A percentile compares a stretch with the other conserved stretches of the same genome.
Conservation (phyloP, 305 asterid species). For the Ilex paraguariensis region DNA sequence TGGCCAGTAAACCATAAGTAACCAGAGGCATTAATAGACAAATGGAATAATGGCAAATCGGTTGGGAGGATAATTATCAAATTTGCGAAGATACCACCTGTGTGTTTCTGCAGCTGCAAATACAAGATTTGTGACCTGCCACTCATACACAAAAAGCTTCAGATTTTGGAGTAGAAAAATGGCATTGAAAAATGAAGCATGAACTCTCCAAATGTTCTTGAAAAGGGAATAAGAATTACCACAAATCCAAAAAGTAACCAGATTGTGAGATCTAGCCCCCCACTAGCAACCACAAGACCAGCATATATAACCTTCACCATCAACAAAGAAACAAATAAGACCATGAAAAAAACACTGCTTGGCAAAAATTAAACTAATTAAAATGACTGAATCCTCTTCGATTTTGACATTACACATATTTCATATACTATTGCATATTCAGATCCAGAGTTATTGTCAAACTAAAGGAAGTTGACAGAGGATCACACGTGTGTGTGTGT, state of each 20-base stretch:
- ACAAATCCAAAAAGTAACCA: constrained; percentile 71
- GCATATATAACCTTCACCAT: constrained; percentile 58
- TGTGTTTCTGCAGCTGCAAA: constrained; percentile 40
- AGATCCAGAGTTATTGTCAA: neutral
- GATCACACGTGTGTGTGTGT: too few relatives aligned
- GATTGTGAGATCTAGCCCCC: constrained; percentile 57
- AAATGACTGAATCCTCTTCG: too few relatives aligned
- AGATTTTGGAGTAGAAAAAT: neutral
- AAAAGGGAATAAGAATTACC: constrained; percentile 37
- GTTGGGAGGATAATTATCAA: constrained; percentile 66
- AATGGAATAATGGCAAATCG: constrained; percentile 61
- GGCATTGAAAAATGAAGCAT: neutral
- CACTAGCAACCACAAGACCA: constrained; percentile 70
- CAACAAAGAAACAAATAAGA: constrained; percentile 1
- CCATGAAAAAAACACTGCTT: neutral
- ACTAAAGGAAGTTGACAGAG: neutral
- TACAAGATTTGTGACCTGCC: constrained; percentile 61
- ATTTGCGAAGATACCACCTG: constrained; percentile 67
- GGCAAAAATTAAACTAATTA: too few relatives aligned
- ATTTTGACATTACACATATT: too few relatives aligned
- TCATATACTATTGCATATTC: neutral
- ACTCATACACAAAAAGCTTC: neutral
- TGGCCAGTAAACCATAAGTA: neutral
- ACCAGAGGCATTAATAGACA: constrained; percentile 23
- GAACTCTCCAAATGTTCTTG: neutral